Percentiles rank a stretch among this genome's conserved stretches.
Conservation (phyloP, 2,329 filamentous ascomycete genomes). For the Truncatella angustata region DNA sequence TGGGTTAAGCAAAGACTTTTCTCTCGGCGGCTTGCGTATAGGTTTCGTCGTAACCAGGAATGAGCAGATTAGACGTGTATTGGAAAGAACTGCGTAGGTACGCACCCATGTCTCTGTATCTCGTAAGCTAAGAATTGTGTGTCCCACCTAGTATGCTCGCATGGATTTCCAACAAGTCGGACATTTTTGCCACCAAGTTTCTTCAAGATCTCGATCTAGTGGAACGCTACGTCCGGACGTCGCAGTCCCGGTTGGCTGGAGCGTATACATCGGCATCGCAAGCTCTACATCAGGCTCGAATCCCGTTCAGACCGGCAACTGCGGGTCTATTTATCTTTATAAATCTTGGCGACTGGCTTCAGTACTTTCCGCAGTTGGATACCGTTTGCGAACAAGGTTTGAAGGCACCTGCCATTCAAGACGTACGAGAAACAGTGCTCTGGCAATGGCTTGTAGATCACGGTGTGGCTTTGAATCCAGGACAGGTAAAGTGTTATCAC, state of each 20-base stretch:
- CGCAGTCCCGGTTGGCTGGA: neutral
- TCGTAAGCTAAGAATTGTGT: neutral
- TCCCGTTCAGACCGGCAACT: neutral
- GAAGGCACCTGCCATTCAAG: neutral
- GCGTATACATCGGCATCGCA: neutral
- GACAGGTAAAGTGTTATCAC: neutral
- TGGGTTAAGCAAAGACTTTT: conserved; percentile 1
- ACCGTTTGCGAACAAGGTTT: neutral
- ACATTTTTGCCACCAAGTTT: neutral
- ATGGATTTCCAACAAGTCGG: neutral
- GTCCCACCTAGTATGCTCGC: neutral
- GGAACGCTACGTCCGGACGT: neutral
- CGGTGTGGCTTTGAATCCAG: neutral
- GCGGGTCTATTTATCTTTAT: neutral
- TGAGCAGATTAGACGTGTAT: no score
- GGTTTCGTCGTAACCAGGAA: conserved; percentile 1
- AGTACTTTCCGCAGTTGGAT: neutral
- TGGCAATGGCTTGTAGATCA: neutral
- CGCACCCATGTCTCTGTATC: no score
- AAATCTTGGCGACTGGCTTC: neutral
- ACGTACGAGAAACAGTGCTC: neutral
- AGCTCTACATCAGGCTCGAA: neutral
- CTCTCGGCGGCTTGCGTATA: neutral
- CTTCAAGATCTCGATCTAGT: neutral
- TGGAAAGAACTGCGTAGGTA: no score